Evolutionary conservation across 805 yeast species (phyloP), one percentile per base, ranked within the genome.

Genomic region (Hanseniaspora lindneri): DNA sequence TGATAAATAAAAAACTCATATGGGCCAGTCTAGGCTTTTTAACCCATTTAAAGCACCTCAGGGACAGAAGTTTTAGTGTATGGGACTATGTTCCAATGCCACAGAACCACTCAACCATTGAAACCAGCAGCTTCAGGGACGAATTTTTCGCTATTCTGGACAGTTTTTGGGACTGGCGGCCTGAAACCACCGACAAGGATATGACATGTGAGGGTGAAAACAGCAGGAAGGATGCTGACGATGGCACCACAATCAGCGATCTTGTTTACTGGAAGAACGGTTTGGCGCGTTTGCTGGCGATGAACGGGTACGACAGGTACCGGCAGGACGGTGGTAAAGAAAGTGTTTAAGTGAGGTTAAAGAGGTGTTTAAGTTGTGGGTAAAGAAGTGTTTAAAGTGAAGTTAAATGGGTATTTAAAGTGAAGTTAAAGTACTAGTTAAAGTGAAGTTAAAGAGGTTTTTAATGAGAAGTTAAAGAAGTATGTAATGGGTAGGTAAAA

Each of bases 111-210:
- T 23, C 35, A 19, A 42, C n/a, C 24, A 27, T 19, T 14, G 32
- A 33, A 6, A 9, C 46, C 25, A 20, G 24, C 9, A 46, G 44
- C 16, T 47, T 40, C 19, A 13, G n/a, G 10, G 39, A 52, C n/a
- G 58, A 65, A 13, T 67, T 68, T 53, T 65, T 59, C 42, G 61
- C 67, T 0, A 64, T 67, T 17, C 27, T 44, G n/a, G 41, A 44
- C n/a, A 37, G 24, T n/a, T 44, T 44, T 16, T 44, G 49, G 49
- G 25, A 44, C 14, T 44, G 49, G 49, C 29, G 30, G 20, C 49
- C 49, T 3, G 39, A 44, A 17, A 7, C 32, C 3, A 37, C 37
- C 6, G 49, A 44, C 16, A 44, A 37, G 20, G 49, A 44, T 20
- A 37, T 44, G 49, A 27, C 49, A 10, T 17, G 17, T 11, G 13